Base-by-base conservation (phyloP, 176 grass and related monocot species). In the Ensete glaucum region DNA sequence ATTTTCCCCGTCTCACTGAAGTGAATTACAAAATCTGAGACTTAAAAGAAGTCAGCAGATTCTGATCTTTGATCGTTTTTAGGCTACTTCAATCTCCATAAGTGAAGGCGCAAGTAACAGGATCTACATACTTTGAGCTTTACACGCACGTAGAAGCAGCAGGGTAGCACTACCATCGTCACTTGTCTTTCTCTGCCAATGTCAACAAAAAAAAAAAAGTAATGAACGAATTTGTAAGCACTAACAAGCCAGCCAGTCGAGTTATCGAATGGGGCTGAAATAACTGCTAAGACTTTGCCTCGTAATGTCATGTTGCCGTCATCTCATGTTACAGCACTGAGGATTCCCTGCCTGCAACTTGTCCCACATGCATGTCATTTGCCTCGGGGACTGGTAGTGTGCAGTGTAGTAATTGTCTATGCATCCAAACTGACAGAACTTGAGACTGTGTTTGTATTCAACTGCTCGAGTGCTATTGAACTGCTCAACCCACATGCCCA, bases 311-410 rank as follows among this genome's bases (percentile, higher is more conserved):
- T 19, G 56, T 17, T 59, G 34, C 10, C 13, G 57, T 85, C 87
- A 97, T 90, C 90, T 88, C 93, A 92, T 92, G 69, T 93, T 92
- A 83, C 92, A 96, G 57, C 92, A 96, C 29, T 85, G 81, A 11
- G 92, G 85, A 78, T 72, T 88, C 49, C 93, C 87, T 50, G 82
- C 59, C 76, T 82, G 83, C 62, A 97, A 76, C 75, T 97, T 97
- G 77, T 93, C 85, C 93, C 93, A 97, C 85, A 97, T 75, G 89
- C 93, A 97, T 12, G 90, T n/a, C 93, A 97, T 97, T 80, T 93
- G 93, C 88, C 87, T 85, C 0, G 87, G 93, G 7, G 93, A 96
- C 67, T 96, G 93, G 73, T 96, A 96, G 57, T 96, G 90, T 11
- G 87, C 93, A 13, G 90, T 96, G 79, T 84, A 88, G 80, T 97